These are phyloP conservation scores for Ceratocystis huliohia DNA, from an alignment of 2,329 filamentous ascomycete species.

Conservation along the genomic window DNA sequence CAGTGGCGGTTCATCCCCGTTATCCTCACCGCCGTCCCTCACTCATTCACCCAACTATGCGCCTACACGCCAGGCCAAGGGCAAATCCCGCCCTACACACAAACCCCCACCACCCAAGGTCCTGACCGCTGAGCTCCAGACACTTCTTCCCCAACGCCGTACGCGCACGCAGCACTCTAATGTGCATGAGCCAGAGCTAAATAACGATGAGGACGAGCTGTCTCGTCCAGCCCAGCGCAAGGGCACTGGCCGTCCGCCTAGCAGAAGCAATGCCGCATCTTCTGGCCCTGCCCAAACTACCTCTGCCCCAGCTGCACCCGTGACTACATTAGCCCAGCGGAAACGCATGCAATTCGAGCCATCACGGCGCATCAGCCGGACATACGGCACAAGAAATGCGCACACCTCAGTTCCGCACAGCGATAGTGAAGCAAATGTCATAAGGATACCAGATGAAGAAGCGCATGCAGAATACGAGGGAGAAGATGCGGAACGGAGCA, in stretches of 20 bases:
- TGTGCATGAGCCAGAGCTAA: conserved; percentile 26
- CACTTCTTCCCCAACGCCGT: conserved; percentile 41
- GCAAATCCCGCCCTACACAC: conserved; percentile 27
- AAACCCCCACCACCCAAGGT: conserved; percentile 34
- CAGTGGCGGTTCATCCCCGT: conserved; percentile 36
- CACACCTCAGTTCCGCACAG: conserved; percentile 19
- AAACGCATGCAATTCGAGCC: conserved; percentile 23
- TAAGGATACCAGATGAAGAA: conserved; percentile 22
- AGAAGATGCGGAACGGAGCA: conserved; percentile 29
- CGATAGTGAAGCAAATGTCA: background rate
- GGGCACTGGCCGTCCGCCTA: conserved; percentile 29
- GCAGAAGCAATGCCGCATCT: conserved; percentile 26
- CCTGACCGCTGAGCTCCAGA: conserved; percentile 43
- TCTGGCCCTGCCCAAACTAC: conserved; percentile 11
- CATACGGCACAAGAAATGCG: conserved; percentile 21
- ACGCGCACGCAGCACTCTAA: conserved; percentile 31
- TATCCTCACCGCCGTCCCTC: conserved; percentile 52
- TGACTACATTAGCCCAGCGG: conserved; percentile 19
- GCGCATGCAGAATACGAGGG: conserved; percentile 24
- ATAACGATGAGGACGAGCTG: conserved; percentile 46
- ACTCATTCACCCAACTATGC: conserved; percentile 52
- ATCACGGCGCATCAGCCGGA: conserved; percentile 24
- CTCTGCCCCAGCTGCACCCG: conserved; percentile 25
- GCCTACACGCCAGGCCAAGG: conserved; percentile 25
- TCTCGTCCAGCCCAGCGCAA: conserved; percentile 27